Percentiles rank a stretch among this genome's conserved stretches.
phyloP scores from a whole-genome alignment of 2,329 filamentous ascomycete genomes.

The Xylaria sp. region DNA sequence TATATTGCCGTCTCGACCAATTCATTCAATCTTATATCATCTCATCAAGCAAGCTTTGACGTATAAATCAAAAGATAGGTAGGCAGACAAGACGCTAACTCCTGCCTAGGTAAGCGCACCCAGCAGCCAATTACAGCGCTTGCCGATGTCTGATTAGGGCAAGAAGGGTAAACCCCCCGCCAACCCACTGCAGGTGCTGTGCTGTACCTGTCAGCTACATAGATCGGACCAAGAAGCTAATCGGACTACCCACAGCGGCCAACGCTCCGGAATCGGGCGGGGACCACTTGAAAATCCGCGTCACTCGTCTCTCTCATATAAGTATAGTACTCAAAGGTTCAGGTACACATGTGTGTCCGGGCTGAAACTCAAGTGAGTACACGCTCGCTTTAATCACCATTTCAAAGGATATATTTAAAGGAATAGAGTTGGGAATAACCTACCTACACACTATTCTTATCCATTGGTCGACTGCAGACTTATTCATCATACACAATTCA shows the following conservation, averaged over 20 bases:
- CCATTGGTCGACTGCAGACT: no score
- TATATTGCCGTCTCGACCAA: no score
- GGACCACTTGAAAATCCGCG: slow-evolving; percentile 26
- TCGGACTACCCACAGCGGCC: slow-evolving; percentile 21
- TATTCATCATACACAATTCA: background rate
- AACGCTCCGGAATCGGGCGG: slow-evolving; percentile 33
- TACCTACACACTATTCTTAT: background rate
- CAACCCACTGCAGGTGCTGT: background rate
- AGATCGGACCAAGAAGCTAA: background rate
- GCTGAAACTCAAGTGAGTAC: slow-evolving; percentile 1
- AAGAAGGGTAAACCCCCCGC: slow-evolving; percentile 21
- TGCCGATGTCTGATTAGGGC: slow-evolving; percentile 23
- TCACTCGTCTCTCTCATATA: slow-evolving; percentile 5
- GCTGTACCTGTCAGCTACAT: background rate
- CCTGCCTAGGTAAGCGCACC: background rate
- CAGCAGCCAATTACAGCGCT: slow-evolving; percentile 24
- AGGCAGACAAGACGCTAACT: background rate
- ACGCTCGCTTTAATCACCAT: background rate
- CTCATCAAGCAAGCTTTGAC: no score
- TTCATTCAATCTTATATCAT: no score
- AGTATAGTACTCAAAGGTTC: no score
- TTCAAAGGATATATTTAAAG: background rate
- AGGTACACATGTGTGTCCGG: background rate
- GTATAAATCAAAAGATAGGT: no score
- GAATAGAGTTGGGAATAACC: background rate